These are phyloP conservation scores for Tylopilus subfusipes DNA, from an alignment of 768 basidiomycete genomes.

Conservation along the genomic window DNA sequence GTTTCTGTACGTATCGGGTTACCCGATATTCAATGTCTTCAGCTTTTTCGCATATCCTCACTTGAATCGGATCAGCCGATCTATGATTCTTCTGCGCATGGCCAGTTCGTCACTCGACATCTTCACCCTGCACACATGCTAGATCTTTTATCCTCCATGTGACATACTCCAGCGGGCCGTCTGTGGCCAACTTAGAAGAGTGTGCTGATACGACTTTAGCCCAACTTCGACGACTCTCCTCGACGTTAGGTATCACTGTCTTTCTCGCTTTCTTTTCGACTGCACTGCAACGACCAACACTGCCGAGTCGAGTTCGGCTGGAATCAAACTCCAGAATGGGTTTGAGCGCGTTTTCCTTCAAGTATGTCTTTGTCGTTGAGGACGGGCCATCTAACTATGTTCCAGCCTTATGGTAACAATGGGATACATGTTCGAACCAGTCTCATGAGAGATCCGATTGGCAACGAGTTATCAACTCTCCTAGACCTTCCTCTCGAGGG, in stretches of 20 bases:
- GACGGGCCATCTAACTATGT: not conserved
- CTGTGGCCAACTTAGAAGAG: not conserved
- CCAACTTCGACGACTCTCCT: not conserved
- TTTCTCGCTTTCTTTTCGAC: conserved; percentile 1
- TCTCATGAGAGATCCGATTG: not conserved
- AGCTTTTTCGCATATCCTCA: not conserved
- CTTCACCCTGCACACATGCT: not conserved
- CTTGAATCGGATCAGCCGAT: not conserved
- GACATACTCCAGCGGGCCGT: not conserved
- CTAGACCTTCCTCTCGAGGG: not conserved
- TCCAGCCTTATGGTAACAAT: not conserved
- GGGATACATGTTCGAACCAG: not conserved
- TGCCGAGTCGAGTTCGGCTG: conserved; percentile 10
- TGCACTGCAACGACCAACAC: not conserved
- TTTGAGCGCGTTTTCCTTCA: conserved; percentile 30
- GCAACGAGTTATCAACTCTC: not conserved
- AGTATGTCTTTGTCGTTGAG: not conserved
- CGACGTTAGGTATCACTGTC: not conserved
- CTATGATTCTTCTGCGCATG: not conserved
- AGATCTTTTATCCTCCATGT: not conserved
- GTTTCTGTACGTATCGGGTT: conserved; percentile 1
- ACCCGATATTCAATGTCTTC: not conserved
- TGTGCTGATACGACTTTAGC: not conserved
- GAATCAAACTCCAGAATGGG: conserved; percentile 35
- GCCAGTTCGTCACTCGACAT: not conserved